These are phyloP conservation scores for Rhodotorula sphaerocarpa DNA, from an alignment of 768 basidiomycete species.

Conservation along the genomic window DNA sequence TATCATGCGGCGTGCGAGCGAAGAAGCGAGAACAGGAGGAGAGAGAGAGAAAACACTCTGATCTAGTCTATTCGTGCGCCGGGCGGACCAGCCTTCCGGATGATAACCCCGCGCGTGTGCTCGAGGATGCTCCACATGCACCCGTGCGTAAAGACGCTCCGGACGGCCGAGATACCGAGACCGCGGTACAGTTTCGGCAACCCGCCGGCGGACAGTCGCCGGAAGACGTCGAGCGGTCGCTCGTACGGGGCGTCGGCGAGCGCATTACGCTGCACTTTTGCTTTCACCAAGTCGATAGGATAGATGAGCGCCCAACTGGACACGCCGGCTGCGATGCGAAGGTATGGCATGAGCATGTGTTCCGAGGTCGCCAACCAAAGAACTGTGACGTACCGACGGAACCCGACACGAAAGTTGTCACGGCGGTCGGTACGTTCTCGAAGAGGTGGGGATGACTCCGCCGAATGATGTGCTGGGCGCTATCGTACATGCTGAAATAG, in stretches of 20 bases:
- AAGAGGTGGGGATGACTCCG: constrained; percentile 11
- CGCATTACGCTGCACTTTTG: constrained; percentile 37
- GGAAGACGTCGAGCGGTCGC: constrained; percentile 30
- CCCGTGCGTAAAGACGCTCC: constrained; percentile 7
- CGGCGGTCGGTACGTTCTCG: constrained; percentile 6
- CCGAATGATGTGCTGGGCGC: constrained; percentile 27
- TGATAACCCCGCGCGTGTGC: constrained; percentile 5
- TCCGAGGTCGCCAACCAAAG: too few species aligned
- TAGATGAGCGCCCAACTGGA: constrained; percentile 33
- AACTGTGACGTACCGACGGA: constrained; percentile 19
- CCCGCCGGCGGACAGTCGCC: constrained; percentile 56
- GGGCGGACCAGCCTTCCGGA: not conserved
- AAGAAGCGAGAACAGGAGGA: not conserved
- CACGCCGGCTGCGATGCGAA: constrained; percentile 24
- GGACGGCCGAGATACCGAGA: constrained; percentile 73
- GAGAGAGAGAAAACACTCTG: too few species aligned
- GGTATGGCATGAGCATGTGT: too few species aligned
- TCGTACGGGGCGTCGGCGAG: constrained; percentile 31
- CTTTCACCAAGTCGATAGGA: constrained; percentile 36
- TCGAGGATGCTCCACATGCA: constrained; percentile 22
- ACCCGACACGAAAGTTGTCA: constrained; percentile 36
- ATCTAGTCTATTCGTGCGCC: constrained; percentile 11
- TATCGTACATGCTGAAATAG: constrained; percentile 41
- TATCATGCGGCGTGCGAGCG: too few species aligned
- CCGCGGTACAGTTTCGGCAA: constrained; percentile 82